A percentile compares a stretch with the other conserved stretches of the same genome.
These are phyloP conservation scores for Aspergillus bombycis DNA, from an alignment of 2,329 filamentous ascomycete genomes.

Conservation along the genomic window DNA sequence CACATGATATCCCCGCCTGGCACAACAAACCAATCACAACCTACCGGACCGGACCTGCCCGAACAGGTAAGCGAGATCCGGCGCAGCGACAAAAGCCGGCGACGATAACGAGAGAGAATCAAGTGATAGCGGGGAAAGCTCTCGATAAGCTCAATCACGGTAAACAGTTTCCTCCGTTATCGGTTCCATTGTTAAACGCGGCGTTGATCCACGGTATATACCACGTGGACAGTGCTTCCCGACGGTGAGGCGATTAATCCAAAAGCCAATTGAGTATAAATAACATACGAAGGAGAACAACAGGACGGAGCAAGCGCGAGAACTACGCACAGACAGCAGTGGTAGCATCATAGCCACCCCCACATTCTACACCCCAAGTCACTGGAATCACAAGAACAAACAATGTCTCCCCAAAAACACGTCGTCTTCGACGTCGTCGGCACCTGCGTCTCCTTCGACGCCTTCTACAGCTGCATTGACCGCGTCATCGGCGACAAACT, in stretches of 20 bases:
- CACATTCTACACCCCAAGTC: background rate
- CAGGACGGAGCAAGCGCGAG: background rate
- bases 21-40: background rate
- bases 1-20: background rate
- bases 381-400: background rate
- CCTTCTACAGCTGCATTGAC: constrained; percentile 44
- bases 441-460: constrained; percentile 50
- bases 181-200: background rate
- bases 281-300: background rate
- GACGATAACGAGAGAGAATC: background rate
- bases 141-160: background rate
- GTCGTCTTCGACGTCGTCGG: constrained; percentile 58
- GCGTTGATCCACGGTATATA: background rate
- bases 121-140: background rate
- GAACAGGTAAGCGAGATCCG: background rate
- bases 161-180: background rate
- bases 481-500: constrained; percentile 42
- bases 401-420: constrained; percentile 37
- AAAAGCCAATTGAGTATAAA: background rate
- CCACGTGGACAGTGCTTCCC: background rate
- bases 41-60: background rate
- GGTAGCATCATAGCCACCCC: background rate
- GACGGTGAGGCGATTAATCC: too few species aligned
- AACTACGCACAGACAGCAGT: background rate
- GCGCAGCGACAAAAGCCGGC: background rate